phyloP scores from a whole-genome alignment of 768 basidiomycete species.

The Lyophyllum shimeji region DNA sequence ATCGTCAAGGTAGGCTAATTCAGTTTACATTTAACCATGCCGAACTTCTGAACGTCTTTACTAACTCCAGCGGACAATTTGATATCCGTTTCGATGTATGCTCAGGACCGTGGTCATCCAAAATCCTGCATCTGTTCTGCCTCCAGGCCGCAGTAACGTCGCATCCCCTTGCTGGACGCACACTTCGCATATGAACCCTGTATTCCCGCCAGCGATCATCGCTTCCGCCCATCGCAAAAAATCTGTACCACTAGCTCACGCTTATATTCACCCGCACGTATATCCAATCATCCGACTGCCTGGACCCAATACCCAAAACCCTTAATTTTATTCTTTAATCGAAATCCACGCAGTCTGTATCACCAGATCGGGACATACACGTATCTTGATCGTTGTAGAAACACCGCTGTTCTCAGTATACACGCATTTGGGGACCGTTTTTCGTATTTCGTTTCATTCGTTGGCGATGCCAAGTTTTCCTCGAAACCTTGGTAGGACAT shows the following conservation, averaged over 20 bases:
- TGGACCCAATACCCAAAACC: constrained; percentile 3
- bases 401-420: constrained; percentile 6
- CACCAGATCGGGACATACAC: constrained; percentile 10
- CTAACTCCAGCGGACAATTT: constrained; percentile 53
- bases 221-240: not conserved
- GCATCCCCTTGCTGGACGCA: not conserved
- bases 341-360: constrained; percentile 2
- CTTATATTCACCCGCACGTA: not conserved
- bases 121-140: too few relatives aligned
- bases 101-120: too few relatives aligned
- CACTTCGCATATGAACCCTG: not conserved
- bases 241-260: not conserved
- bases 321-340: not conserved
- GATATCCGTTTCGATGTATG: constrained; percentile 16
- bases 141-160: not conserved
- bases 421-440: constrained; percentile 12
- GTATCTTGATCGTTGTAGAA: constrained; percentile 9
- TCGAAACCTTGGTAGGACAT: too few relatives aligned
- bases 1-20: constrained; percentile 60
- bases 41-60: not conserved
- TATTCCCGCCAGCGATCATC: not conserved
- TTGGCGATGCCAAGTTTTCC: not conserved
- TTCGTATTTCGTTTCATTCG: too few relatives aligned
- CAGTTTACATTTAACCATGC: not conserved
- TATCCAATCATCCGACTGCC: constrained; percentile 1